Conservation (phyloP, 2,329 filamentous ascomycete genomes). For the Magnaporthiopsis rhizophila region DNA sequence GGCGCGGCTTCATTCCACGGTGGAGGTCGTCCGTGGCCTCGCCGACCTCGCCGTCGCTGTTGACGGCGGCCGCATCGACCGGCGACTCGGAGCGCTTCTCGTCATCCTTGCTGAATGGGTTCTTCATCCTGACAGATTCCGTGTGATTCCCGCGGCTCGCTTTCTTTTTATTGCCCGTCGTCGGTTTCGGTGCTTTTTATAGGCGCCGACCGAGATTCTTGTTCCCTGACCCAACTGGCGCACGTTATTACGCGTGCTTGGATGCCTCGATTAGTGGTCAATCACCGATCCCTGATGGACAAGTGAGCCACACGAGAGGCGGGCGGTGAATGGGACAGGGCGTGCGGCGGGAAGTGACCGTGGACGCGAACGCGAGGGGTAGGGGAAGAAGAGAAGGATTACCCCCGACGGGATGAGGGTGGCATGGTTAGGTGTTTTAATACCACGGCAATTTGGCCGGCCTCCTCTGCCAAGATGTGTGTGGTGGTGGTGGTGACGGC, state of each 20-base stretch:
- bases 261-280: not conserved
- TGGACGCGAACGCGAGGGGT: not conserved
- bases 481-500: not conserved
- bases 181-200: conserved; percentile 12
- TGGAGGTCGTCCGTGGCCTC: conserved; percentile 19
- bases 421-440: not conserved
- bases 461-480: not conserved
- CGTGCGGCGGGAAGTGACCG: not conserved
- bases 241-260: not conserved
- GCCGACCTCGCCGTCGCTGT: conserved; percentile 8
- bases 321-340: not conserved
- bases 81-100: conserved; percentile 3
- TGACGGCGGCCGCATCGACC: not conserved
- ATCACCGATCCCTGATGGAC: not conserved
- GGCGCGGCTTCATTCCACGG: conserved; percentile 22
- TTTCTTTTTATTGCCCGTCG: no score
- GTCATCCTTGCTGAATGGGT: not conserved
- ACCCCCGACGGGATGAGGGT: not conserved
- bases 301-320: not conserved
- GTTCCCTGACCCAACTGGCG: not conserved
- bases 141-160: no score
- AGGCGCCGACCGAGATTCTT: no score
- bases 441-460: not conserved
- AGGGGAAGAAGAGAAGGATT: not conserved
- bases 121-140: conserved; percentile 1